Evolutionary conservation across 805 yeast genomes (phyloP).

Genomic region (Pichia manshurica): DNA sequence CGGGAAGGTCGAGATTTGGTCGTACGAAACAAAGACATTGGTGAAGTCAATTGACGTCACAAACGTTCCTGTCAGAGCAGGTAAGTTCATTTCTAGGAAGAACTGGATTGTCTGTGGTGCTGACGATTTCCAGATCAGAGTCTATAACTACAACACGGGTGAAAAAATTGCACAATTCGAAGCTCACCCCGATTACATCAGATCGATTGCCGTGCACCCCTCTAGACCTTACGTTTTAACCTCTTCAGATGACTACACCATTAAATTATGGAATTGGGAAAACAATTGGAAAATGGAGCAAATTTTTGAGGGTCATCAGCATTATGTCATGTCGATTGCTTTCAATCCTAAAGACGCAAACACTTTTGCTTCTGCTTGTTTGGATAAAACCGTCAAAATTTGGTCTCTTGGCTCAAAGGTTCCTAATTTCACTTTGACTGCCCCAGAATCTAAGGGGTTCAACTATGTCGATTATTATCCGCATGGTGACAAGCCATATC

Average conservation of each 20-base stretch:
- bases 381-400: constrained; percentile 92
- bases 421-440: constrained; percentile 87
- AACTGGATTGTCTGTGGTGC: constrained; percentile 96
- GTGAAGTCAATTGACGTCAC: constrained; percentile 91
- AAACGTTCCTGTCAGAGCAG: constrained; percentile 94
- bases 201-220: constrained; percentile 92
- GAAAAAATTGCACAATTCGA: constrained; percentile 93
- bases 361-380: constrained; percentile 95
- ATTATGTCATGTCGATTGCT: constrained; percentile 89
- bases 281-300: constrained; percentile 85
- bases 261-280: constrained; percentile 98
- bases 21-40: constrained; percentile 76
- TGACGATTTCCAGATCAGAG: constrained; percentile 92
- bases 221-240: constrained; percentile 84
- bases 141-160: constrained; percentile 91
- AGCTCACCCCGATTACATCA: constrained; percentile 96
- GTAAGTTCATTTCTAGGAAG: constrained; percentile 90
- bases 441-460: constrained; percentile 91
- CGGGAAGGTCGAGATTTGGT: constrained; percentile 90
- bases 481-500: constrained; percentile 92
- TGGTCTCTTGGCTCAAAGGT: constrained; percentile 87
- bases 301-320: constrained; percentile 91
- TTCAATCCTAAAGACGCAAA: constrained; percentile 97
- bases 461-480: constrained; percentile 97
- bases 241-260: constrained; percentile 85